A percentile compares a stretch with the other conserved stretches of the same genome.
These are phyloP conservation scores for Hyphopichia pseudoburtonii DNA, from an alignment of 1,139 yeast species.

Conservation along the genomic window DNA sequence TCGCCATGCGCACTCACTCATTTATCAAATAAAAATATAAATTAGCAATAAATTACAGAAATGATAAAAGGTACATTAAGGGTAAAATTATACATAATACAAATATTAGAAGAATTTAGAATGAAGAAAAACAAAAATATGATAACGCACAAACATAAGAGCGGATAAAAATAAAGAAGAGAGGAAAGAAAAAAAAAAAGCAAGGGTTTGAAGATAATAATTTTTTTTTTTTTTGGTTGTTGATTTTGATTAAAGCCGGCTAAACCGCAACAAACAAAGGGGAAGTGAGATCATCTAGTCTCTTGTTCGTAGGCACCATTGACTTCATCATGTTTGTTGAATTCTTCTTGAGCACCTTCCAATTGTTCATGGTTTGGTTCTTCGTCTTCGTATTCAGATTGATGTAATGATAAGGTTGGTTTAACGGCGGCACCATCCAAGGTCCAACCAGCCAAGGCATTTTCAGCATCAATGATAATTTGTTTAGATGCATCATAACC, in stretches of 20 bases:
- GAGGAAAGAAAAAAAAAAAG: background rate
- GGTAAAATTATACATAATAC: conserved; percentile 3
- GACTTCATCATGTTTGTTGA: conserved; percentile 40
- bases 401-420: conserved; percentile 89
- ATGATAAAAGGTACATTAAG: no score
- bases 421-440: conserved; percentile 92
- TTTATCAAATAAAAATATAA: background rate
- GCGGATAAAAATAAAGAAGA: background rate
- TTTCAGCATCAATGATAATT: conserved; percentile 95
- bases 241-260: no score
- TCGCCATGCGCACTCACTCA: no score
- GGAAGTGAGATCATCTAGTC: background rate
- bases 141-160: background rate
- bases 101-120: conserved; percentile 1
- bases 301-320: conserved; percentile 2
- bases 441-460: conserved; percentile 95
- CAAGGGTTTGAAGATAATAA: background rate
- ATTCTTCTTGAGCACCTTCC: conserved; percentile 48
- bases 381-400: conserved; percentile 66
- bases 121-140: background rate
- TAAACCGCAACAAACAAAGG: background rate
- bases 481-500: conserved; percentile 98
- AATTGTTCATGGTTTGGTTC: conserved; percentile 54
- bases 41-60: no score
- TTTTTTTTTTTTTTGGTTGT: no score